Evolutionary conservation across 129 eudicot genomes (phyloP), one percentile per base, ranked within the genome.

Genomic region (Escallonia herrerae): DNA sequence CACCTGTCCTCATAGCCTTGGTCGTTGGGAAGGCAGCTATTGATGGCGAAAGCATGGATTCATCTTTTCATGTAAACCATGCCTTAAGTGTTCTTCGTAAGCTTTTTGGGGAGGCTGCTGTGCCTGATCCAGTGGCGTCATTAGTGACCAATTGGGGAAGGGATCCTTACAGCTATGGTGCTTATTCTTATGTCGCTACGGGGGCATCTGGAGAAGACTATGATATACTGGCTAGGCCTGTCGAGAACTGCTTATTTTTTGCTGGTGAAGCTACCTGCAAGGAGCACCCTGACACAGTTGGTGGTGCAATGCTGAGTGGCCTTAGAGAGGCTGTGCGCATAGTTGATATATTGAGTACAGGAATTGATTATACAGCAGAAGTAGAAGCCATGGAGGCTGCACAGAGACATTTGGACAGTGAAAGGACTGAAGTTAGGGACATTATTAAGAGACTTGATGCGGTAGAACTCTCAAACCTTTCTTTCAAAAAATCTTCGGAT

Each of bases 251-350:
- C 75, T 69, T 94, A 67, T 94, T 94, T 68, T 94, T 94, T 82
- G 99, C 99, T 43, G 99, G 99, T 68, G 99, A 94, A 79, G 99
- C 99, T 12, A 94, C 99, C 0, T 94, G 99, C 70, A 94, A 94
- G 81, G 99, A 94, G 80, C 95, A 94, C 69, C 99, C 99, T 9
- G 99, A 94, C 69, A 94, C 99, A 2, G 99, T 94, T 54, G 99
- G 99, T 44, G 99, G 99, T 73, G 99, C 99, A 43, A 94, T 94
- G 95, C 80, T 94, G 93, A 94, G 97, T 83, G 99, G 99, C 73
- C 65, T 94, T 39, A 84, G 99, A 43, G 99, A 94, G 73, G 97
- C 97, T 38, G 95, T 94, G 53, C 93, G 97, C 33, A 94, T 94
- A 53, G 79, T 86, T 65, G 95, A 94, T 64, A 84, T 94, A 62